Conservation (phyloP, 306 rosid species). For the Vigna mungo region DNA sequence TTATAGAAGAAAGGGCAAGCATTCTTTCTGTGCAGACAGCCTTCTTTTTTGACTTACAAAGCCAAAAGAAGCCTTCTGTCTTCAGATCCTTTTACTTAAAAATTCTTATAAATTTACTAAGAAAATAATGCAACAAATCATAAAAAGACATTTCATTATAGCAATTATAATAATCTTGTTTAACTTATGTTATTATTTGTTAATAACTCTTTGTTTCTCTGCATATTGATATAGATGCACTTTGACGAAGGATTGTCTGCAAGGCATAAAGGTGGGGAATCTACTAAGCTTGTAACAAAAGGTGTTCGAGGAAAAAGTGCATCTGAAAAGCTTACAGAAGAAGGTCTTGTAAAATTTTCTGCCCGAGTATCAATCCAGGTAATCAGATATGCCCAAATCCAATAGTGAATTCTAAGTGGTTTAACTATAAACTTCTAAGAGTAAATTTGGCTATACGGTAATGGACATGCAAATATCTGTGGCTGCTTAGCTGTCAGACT, state of each 20-base stretch:
- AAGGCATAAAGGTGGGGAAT: conserved; percentile 80
- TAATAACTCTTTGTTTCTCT: conserved; percentile 28
- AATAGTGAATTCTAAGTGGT: conserved; percentile 20
- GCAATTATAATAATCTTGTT: conserved; percentile 30
- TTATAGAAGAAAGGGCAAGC: neutral
- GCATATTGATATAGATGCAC: conserved; percentile 70
- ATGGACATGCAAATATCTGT: conserved; percentile 10
- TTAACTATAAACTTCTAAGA: conserved; percentile 19
- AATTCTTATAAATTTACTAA: neutral
- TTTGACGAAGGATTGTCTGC: conserved; percentile 96
- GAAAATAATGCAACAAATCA: neutral
- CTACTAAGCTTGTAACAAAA: conserved; percentile 82
- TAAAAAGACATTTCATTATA: conserved; percentile 7
- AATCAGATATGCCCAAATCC: conserved; percentile 43
- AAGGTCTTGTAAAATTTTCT: conserved; percentile 92
- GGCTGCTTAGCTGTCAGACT: conserved; percentile 12
- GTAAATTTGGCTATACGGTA: conserved; percentile 3
- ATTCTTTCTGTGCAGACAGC: conserved; percentile 10
- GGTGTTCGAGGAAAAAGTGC: conserved; percentile 85
- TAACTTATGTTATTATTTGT: conserved; percentile 19
- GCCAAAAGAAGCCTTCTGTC: neutral
- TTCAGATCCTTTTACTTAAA: neutral
- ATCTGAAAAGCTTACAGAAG: conserved; percentile 86
- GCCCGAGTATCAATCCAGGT: conserved; percentile 95
- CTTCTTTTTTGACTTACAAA: conserved; percentile 13